Evolutionary conservation across 2,329 filamentous ascomycete genomes (phyloP).

Genomic region (Basipetospora sp.): DNA sequence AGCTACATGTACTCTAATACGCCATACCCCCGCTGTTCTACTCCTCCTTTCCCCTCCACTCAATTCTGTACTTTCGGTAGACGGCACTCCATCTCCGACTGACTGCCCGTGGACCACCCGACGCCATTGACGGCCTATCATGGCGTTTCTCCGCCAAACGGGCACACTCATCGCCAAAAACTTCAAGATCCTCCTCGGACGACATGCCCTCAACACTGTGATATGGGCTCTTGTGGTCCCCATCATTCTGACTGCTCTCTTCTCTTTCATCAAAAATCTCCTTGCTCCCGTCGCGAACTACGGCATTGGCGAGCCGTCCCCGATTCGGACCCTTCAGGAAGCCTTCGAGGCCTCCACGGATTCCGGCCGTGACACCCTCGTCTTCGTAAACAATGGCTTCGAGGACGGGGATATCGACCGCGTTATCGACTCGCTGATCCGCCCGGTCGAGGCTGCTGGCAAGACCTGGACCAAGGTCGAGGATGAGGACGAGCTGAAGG

Average conservation of each 20-base stretch:
- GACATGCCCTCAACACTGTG: constrained; percentile 36
- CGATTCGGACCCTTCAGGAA: constrained; percentile 49
- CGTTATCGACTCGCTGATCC: constrained; percentile 50
- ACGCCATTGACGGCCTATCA: constrained; percentile 14
- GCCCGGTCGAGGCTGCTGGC: constrained; percentile 40
- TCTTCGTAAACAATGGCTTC: constrained; percentile 64
- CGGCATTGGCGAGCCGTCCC: constrained; percentile 50
- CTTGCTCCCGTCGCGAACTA: constrained; percentile 64
- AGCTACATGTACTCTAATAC: too few species aligned
- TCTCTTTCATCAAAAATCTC: constrained; percentile 64
- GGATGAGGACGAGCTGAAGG: constrained; percentile 41
- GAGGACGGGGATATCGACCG: constrained; percentile 55
- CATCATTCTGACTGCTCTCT: constrained; percentile 41
- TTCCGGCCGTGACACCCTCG: constrained; percentile 50
- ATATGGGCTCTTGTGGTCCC: constrained; percentile 47
- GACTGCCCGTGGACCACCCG: too few species aligned
- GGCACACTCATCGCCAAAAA: constrained; percentile 50
- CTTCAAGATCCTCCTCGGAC: constrained; percentile 40
- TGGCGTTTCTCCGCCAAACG: constrained; percentile 42
- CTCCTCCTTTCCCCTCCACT: too few species aligned
- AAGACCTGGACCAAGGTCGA: constrained; percentile 40
- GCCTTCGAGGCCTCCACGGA: constrained; percentile 43
- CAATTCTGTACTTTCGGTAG: neutral
- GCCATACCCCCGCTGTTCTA: too few species aligned
- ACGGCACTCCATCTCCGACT: too few species aligned